Evolutionary conservation across 495 filamentous ascomycete species (phyloP), one percentile per base, ranked within the genome.

Genomic region (Podospora australis): DNA sequence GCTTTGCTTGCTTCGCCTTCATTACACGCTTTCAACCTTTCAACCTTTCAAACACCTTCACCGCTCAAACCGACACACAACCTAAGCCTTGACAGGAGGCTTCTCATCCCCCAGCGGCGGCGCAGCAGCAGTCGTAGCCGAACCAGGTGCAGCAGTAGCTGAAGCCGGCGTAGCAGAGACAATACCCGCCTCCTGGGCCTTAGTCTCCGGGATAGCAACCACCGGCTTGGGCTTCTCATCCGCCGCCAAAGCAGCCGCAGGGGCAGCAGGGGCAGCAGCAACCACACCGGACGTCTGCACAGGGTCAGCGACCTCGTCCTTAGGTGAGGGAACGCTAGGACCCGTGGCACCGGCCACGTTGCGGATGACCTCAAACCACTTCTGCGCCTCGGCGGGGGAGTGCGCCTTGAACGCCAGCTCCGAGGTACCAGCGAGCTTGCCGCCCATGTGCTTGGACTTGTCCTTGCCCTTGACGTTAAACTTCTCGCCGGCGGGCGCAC

Each of bases 381-480:
- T 83, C 65, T 82, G 71, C 3, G 89, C 89, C 52, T 92, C 86
- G 19, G 68, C 69, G 11, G 87, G 52, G 14, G 81, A 84, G 61
- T 86, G 81, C 0, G 90, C 90, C 66, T 74, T 77, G 68, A 80
- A 78, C 9, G 56, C 34, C n/a, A 80, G 59, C 57, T 80, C 77
- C 2, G 72, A 68, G 6, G 66, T 64, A 8, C 77, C 77, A 0
- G 72, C 67, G 22, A 80, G 57, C 60, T 74, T 78, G 66, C 70
- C 69, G 52, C 72, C 68, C 45, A 80, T 53, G 36, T 63, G 67
- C 50, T 66, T 68, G 47, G 69, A 68, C 45, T 67, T 78, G 59
- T 97, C 88, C 68, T 97, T 98, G 56, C 92, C 94, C 72, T 95
- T 95, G 64, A 98, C 74, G 57, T 78, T 84, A 80, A 98, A 96